phyloP scores from a whole-genome alignment of 257 asterid species.

The Verbena officinalis region DNA sequence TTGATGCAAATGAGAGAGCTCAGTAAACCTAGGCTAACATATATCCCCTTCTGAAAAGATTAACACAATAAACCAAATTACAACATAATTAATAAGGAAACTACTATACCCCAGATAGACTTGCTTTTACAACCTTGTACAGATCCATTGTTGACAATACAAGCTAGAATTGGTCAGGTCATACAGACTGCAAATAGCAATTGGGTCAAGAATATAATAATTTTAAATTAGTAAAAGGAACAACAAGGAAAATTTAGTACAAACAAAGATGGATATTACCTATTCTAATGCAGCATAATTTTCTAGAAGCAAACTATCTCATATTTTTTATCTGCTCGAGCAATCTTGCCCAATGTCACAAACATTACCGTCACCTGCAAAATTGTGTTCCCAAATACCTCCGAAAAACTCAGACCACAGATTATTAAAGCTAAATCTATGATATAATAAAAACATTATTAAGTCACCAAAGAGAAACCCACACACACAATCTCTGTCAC shows the following conservation, averaged over 20 bases:
- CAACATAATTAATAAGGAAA: too few species aligned
- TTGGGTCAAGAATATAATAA: conserved; percentile 35
- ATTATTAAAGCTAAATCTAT: conserved; percentile 12
- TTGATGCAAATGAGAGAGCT: too few species aligned
- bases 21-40: too few species aligned
- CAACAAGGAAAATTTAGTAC: neutral
- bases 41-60: too few species aligned
- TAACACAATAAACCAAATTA: too few species aligned
- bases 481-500: too few species aligned
- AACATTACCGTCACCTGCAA: conserved; percentile 97
- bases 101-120: conserved; percentile 98
- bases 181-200: conserved; percentile 77
- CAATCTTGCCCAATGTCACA: conserved; percentile 91
- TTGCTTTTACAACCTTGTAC: conserved; percentile 89
- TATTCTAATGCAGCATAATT: conserved; percentile 98
- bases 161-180: conserved; percentile 96
- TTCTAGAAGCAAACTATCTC: conserved; percentile 89
- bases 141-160: conserved; percentile 93
- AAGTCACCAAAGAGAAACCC: too few species aligned
- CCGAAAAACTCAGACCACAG: conserved; percentile 18
- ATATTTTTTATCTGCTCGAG: conserved; percentile 86
- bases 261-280: conserved; percentile 47
- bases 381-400: conserved; percentile 36
- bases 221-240: conserved; percentile 9
- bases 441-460: conserved; percentile 4